A percentile compares a stretch with the other conserved stretches of the same genome.
Evolutionary conservation across 257 asterid species (phyloP).

Genomic region (Plantago major): DNA sequence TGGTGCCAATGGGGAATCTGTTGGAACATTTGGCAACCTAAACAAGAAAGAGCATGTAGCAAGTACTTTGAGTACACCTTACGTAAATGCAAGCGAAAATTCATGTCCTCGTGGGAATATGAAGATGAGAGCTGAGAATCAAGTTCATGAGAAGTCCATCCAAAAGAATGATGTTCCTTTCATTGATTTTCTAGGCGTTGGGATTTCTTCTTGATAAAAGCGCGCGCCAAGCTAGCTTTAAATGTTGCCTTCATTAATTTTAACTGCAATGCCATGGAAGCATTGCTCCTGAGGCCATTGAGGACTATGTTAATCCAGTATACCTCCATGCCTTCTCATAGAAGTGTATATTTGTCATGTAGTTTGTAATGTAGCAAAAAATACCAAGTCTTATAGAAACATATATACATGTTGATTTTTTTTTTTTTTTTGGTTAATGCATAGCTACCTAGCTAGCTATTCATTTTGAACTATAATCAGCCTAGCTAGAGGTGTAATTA

Average conservation of each 20-base stretch:
- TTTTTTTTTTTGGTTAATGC: no score
- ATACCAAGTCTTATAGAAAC: no score
- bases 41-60: slow-evolving; percentile 13
- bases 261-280: background rate
- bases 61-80: slow-evolving; percentile 25
- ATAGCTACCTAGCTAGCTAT: no score
- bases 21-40: slow-evolving; percentile 11
- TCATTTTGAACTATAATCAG: no score
- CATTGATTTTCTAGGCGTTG: slow-evolving; percentile 97
- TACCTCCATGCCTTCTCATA: no score
- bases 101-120: slow-evolving; percentile 18
- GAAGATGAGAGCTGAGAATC: slow-evolving; percentile 23
- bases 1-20: slow-evolving; percentile 25
- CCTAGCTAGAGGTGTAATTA: no score
- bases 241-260: background rate
- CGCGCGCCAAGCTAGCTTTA: background rate
- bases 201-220: slow-evolving; percentile 46
- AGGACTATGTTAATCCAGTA: no score
- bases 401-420: no score
- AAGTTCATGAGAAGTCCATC: slow-evolving; percentile 33
- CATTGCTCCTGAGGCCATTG: background rate
- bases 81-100: slow-evolving; percentile 15
- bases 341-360: no score
- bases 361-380: no score
- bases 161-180: slow-evolving; percentile 58